phyloP scores from a whole-genome alignment of 2,329 filamentous ascomycete species.

The Aspergillus piperis region DNA sequence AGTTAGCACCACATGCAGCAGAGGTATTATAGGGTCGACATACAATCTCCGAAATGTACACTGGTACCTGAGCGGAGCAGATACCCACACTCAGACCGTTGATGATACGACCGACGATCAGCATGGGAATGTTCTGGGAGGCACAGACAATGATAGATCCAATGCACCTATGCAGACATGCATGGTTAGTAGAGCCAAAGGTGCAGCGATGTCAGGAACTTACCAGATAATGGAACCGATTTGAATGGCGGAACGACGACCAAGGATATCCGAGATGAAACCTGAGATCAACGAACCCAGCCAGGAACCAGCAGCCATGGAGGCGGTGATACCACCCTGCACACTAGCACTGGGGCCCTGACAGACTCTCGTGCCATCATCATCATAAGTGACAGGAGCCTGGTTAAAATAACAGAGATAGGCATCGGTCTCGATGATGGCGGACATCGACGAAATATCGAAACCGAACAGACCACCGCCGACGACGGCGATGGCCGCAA shows the following conservation, averaged over 20 bases:
- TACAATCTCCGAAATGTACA: constrained; percentile 69
- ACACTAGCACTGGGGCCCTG: constrained; percentile 52
- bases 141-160: constrained; percentile 63
- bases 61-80: constrained; percentile 68
- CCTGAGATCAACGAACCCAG: constrained; percentile 59
- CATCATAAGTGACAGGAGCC: constrained; percentile 34
- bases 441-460: constrained; percentile 75
- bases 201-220: constrained; percentile 4
- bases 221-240: constrained; percentile 55
- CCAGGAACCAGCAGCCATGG: constrained; percentile 73
- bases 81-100: constrained; percentile 75
- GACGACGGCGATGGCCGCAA: constrained; percentile 60
- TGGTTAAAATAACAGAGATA: constrained; percentile 74
- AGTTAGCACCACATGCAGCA: constrained; percentile 51
- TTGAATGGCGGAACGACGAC: constrained; percentile 57
- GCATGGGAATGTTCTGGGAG: constrained; percentile 67
- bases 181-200: background rate
- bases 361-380: constrained; percentile 29
- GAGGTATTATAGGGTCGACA: constrained; percentile 51
- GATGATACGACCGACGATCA: constrained; percentile 70
- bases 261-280: constrained; percentile 58
- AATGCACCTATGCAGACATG: constrained; percentile 44
- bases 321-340: constrained; percentile 70
- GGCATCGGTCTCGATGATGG: constrained; percentile 65
- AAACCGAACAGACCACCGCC: constrained; percentile 76